Conservation (phyloP, 2,329 filamentous ascomycete genomes). For the Claviceps arundinis region DNA sequence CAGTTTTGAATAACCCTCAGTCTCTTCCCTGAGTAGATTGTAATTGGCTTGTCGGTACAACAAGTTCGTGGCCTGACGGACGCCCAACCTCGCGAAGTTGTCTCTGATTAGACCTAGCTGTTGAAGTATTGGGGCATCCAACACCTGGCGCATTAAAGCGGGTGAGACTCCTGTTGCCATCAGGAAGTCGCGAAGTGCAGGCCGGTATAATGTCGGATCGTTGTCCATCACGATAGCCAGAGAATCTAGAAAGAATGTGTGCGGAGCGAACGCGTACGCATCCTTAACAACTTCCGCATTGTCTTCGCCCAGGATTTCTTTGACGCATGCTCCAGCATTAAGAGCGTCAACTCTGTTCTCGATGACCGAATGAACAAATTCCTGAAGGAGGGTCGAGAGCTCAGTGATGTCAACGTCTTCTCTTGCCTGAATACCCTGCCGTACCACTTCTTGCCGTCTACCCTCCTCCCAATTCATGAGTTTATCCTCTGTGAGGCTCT, state of each 20-base stretch:
- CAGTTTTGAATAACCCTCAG: conserved; percentile 92
- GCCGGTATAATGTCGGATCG: conserved; percentile 39
- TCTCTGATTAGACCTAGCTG: conserved; percentile 68
- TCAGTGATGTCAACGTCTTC: conserved; percentile 54
- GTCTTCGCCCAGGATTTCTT: conserved; percentile 55
- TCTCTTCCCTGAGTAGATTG: conserved; percentile 88
- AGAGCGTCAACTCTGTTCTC: conserved; percentile 52
- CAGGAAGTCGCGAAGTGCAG: conserved; percentile 52
- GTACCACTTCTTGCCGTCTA: conserved; percentile 54
- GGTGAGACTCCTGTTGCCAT: conserved; percentile 59
- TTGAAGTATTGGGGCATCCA: conserved; percentile 68
- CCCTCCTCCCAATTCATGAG: conserved; percentile 53
- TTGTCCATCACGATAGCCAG: conserved; percentile 67
- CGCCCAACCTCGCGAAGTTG: conserved; percentile 72
- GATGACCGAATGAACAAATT: conserved; percentile 65
- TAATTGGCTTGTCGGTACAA: conserved; percentile 95
- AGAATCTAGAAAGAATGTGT: conserved; percentile 68
- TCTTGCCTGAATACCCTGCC: conserved; percentile 50
- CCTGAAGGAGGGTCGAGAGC: conserved; percentile 66
- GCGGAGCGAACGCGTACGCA: conserved; percentile 43
- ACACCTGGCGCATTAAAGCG: conserved; percentile 59
- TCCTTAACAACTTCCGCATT: conserved; percentile 36
- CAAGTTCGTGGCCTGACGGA: conserved; percentile 82
- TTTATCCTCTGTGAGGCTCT: conserved; percentile 58
- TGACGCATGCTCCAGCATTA: conserved; percentile 60